A percentile compares a stretch with the other conserved stretches of the same genome.
Evolutionary conservation across 2,329 filamentous ascomycete species (phyloP).

Genomic region (Orbilia quercus): DNA sequence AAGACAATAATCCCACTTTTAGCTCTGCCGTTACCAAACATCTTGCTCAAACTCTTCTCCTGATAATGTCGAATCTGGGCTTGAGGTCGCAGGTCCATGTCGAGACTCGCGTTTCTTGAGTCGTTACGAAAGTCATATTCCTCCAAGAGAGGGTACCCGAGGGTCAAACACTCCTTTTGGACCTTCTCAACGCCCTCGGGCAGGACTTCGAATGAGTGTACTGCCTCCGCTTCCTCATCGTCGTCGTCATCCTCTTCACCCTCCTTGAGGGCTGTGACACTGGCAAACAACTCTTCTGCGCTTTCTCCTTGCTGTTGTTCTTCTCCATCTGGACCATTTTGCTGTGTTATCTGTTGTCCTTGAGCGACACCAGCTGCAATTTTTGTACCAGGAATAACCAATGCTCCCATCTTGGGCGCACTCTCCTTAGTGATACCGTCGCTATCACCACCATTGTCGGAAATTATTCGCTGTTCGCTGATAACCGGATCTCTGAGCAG

Average conservation of each 20-base stretch:
- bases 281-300: constrained; percentile 73
- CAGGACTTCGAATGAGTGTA: constrained; percentile 91
- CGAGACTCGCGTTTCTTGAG: constrained; percentile 84
- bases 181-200: constrained; percentile 85
- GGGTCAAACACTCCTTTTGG: constrained; percentile 86
- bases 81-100: constrained; percentile 90
- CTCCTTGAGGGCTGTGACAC: constrained; percentile 69
- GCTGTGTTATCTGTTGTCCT: constrained; percentile 64
- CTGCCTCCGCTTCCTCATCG: constrained; percentile 85
- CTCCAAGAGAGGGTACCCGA: constrained; percentile 88
- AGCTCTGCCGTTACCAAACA: constrained; percentile 98
- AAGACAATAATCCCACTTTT: constrained; percentile 98
- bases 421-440: constrained; percentile 81
- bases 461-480: constrained; percentile 76
- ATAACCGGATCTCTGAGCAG: constrained; percentile 88
- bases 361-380: constrained; percentile 90
- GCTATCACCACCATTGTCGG: constrained; percentile 68
- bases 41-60: constrained; percentile 96
- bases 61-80: constrained; percentile 95
- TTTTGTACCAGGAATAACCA: constrained; percentile 94
- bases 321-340: constrained; percentile 63
- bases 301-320: constrained; percentile 70
- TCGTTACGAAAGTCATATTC: constrained; percentile 98
- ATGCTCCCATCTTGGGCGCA: constrained; percentile 84
- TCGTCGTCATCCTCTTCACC: constrained; percentile 78